Evolutionary conservation across 257 asterid species (phyloP), one percentile per base, ranked within the genome.

Genomic region (Lavandula angustifolia): DNA sequence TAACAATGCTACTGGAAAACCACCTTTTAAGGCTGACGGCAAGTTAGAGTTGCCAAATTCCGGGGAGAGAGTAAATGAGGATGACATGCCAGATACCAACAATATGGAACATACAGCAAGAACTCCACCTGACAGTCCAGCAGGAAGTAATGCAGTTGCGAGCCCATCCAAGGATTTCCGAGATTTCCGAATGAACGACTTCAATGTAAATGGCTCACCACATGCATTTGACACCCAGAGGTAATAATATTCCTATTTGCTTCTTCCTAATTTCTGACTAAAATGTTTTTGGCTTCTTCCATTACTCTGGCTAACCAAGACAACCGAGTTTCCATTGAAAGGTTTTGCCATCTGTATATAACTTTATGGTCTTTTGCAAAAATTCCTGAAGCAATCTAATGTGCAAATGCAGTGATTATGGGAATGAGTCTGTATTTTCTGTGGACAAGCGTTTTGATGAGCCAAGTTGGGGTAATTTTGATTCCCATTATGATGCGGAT

Each of bases 81-180:
- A 74, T 60, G 94, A 81, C 60, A 76, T 75, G 62, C 75, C 31
- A 64, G 72, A 76, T 57, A 40, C 41, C 64, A 67, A 78, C 70
- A 49, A 79, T 54, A 76, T 64, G 5, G 84, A 81, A 55, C 81
- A 67, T 64, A 65, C 80, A 52, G 83, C 67, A 61, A 78, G 68
- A 68, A 89, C 86, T 64, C 84, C 91, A 76, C 87, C 94, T 4
- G 85, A 73, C 69, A 84, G 96, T 79, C 96, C 96, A 33, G 82
- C 87, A 14, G 83, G 79, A 69, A 80, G 81, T 51, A 82, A 69
- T 59, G 78, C 78, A 16, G 71, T 48, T 55, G 83, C 69, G 49
- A 84, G 85, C 73, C 83, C 85, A 32, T 79, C 90, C 71, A 82
- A 79, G 70, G 94, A 75, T 62, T 76, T 80, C 49, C 83, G 76